Evolutionary conservation across 257 asterid species (phyloP).

Genomic region (Nicotiana tabacum): DNA sequence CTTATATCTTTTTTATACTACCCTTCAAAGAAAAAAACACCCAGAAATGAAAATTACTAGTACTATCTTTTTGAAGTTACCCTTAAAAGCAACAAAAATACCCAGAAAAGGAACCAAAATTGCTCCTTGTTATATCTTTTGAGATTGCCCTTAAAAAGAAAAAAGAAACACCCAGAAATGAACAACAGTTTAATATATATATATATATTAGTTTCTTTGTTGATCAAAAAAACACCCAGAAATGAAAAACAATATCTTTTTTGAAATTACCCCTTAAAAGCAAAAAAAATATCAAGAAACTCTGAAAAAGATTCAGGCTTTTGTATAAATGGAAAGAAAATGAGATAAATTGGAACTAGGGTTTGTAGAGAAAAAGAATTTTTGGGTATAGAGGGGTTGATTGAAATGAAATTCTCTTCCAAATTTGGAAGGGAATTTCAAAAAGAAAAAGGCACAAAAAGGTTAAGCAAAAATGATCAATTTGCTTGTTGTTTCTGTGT

Average conservation of each 20-base stretch:
- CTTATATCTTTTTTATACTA: background rate
- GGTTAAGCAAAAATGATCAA: background rate
- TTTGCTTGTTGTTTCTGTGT: background rate
- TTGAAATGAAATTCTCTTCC: slow-evolving; percentile 11
- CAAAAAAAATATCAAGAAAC: background rate
- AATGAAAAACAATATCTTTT: background rate
- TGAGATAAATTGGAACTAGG: background rate
- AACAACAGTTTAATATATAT: background rate
- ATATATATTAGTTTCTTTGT: too few species aligned
- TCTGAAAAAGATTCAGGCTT: background rate
- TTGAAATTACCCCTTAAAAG: background rate
- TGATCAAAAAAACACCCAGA: background rate
- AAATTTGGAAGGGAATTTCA: slow-evolving; percentile 8
- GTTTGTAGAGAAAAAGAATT: background rate
- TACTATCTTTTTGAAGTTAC: background rate
- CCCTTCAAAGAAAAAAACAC: background rate
- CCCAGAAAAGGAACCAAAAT: background rate
- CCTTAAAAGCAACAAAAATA: background rate
- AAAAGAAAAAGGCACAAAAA: background rate
- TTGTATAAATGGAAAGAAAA: background rate
- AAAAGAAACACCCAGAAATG: background rate
- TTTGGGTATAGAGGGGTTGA: background rate
- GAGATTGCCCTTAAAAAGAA: background rate
- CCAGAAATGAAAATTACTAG: background rate
- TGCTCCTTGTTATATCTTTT: background rate